phyloP scores from a whole-genome alignment of 176 grass and related monocot genomes.

The Juncus inflexus region DNA sequence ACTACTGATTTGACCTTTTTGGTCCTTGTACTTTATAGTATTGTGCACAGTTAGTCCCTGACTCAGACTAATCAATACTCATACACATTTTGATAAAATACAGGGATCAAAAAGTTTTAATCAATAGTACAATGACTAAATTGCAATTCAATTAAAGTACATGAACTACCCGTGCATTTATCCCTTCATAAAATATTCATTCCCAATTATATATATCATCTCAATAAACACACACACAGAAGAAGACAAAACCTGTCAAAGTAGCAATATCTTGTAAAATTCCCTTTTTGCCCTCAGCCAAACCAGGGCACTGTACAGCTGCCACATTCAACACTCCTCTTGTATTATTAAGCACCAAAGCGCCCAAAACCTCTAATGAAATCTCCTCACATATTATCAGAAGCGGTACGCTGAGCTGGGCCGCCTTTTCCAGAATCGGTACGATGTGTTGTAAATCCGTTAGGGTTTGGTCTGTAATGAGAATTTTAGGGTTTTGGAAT shows the following conservation, averaged over 20 bases:
- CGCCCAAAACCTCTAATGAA: constrained; percentile 48
- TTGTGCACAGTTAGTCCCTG: too few relatives aligned
- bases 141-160: too few relatives aligned
- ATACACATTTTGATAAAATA: too few relatives aligned
- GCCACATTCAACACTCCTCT: constrained; percentile 85
- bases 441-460: constrained; percentile 64
- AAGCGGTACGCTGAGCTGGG: constrained; percentile 76
- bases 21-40: too few relatives aligned
- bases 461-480: constrained; percentile 82
- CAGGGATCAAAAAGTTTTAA: too few relatives aligned
- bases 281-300: constrained; percentile 84
- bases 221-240: too few relatives aligned
- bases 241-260: constrained; percentile 55
- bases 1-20: too few relatives aligned
- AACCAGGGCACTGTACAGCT: constrained; percentile 70
- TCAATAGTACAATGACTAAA: too few relatives aligned
- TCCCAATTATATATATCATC: too few relatives aligned
- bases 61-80: too few relatives aligned
- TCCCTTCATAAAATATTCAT: too few relatives aligned
- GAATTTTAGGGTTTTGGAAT: constrained; percentile 85
- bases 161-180: too few relatives aligned
- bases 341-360: constrained; percentile 83
- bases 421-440: constrained; percentile 79
- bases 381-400: constrained; percentile 95
- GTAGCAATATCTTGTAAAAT: constrained; percentile 95